A percentile compares a stretch with the other conserved stretches of the same genome.
phyloP scores from a whole-genome alignment of 2,329 filamentous ascomycete species.

The Fusarium guadeloupense region DNA sequence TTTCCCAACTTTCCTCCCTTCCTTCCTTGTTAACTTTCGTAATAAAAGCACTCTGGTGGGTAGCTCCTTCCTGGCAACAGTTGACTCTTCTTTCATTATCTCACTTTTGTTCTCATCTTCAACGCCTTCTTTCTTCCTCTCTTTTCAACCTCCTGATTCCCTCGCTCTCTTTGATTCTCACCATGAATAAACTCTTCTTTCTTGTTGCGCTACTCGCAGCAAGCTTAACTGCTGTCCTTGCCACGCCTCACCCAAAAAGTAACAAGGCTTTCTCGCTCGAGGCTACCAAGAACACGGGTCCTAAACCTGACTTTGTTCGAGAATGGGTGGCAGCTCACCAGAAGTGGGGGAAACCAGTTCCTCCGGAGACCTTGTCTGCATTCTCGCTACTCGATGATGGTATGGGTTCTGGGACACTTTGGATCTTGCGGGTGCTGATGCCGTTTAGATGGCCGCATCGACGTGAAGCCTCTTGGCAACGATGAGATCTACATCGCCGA shows the following conservation, averaged over 20 bases:
- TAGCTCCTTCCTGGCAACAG: neutral
- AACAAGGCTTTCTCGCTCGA: constrained; percentile 45
- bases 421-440: constrained; percentile 14
- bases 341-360: constrained; percentile 48
- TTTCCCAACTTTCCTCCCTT: neutral
- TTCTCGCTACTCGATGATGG: constrained; percentile 46
- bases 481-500: constrained; percentile 57
- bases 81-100: neutral
- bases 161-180: neutral
- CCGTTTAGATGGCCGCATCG: constrained; percentile 45
- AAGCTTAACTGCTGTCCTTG: constrained; percentile 22
- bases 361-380: constrained; percentile 27
- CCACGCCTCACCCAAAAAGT: constrained; percentile 7
- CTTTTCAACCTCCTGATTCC: neutral
- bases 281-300: constrained; percentile 32
- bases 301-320: constrained; percentile 45
- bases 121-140: neutral
- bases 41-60: neutral
- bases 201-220: constrained; percentile 23
- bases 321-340: constrained; percentile 48
- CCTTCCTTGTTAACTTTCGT: neutral
- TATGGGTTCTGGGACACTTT: constrained; percentile 20
- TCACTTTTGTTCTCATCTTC: neutral
- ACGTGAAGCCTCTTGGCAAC: constrained; percentile 50
- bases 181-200: constrained; percentile 32